Evolutionary conservation across 768 basidiomycete genomes (phyloP).

Genomic region (Trichaptum fuscoviolaceum): DNA sequence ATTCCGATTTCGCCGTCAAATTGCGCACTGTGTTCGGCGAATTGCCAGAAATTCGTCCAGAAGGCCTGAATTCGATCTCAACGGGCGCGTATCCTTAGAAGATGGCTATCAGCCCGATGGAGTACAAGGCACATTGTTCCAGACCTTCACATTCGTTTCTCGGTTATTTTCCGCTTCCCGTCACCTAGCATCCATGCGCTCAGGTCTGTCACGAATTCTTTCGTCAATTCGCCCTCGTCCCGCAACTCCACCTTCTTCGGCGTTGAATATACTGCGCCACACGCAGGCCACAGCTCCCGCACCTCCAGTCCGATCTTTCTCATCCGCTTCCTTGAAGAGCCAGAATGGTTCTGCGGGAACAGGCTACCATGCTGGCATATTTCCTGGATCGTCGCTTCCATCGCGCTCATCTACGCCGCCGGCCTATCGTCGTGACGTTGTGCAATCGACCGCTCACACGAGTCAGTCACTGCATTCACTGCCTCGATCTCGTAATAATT

Average conservation of each 20-base stretch:
- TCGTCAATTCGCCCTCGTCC: slow-evolving; percentile 3
- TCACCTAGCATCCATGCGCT: background rate
- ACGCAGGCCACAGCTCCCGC: background rate
- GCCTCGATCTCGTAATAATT: slow-evolving; percentile 22
- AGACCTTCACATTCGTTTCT: background rate
- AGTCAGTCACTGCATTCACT: slow-evolving; percentile 13
- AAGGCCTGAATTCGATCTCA: slow-evolving; percentile 10
- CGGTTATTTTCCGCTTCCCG: background rate
- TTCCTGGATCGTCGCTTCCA: slow-evolving; percentile 7
- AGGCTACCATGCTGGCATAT: background rate
- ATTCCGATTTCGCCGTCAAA: slow-evolving; percentile 54
- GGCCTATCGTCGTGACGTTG: slow-evolving; percentile 2
- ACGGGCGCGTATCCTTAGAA: slow-evolving; percentile 1
- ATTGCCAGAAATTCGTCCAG: slow-evolving; percentile 40
- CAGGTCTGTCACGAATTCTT: slow-evolving; percentile 5
- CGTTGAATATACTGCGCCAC: slow-evolving; percentile 7
- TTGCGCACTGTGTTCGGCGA: slow-evolving; percentile 39
- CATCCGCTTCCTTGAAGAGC: background rate
- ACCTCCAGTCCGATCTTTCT: slow-evolving; percentile 4
- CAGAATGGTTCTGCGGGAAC: background rate
- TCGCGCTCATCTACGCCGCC: slow-evolving; percentile 3
- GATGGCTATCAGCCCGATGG: background rate
- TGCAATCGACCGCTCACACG: slow-evolving; percentile 6
- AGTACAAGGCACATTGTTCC: background rate
- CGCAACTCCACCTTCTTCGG: slow-evolving; percentile 5